Evolutionary conservation across 176 grass and related monocot genomes (phyloP), one percentile per base, ranked within the genome.

Genomic region (Bolboschoenus planiculmis): DNA sequence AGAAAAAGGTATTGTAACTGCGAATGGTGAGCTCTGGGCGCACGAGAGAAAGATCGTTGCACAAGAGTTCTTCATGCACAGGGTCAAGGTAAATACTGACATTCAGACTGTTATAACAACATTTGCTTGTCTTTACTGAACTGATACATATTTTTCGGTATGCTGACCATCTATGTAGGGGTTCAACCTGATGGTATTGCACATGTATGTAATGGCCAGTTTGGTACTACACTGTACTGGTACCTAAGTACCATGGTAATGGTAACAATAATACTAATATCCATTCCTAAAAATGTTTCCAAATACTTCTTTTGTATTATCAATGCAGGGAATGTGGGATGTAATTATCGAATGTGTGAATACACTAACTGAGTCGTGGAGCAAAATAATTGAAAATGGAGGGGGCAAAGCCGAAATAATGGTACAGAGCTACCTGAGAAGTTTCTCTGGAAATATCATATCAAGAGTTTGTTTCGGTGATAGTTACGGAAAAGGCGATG

Each of bases 21-120:
- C 94, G 18, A 94, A 94, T 10, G 88, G 90, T 55, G 85, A 93
- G 10, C 83, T 94, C 5, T 94, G 94, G 94, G 83, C 81, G 46
- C 90, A 94, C 4, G 62, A 94, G 83, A 83, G 94, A 43, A 97
- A 92, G 81, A 79, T 94, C 36, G 89, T 97, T 21, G 84, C 90
- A 30, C 84, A 89, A 1, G 86, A 97, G 65, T 92, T 97, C 56
- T 97, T 94, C 86, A 92, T 92, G 94, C 86, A 90, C 61, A 97
- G 88, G 58, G 78, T 94, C 46, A 97, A 94, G 91, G 94, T 97
- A 97, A 83, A 43, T 42, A 55, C 5, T 73, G 29, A 3, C 20
- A 73, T n/a, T 27, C n/a, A 47, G 10, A 16, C 68, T 74, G 68
- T 74, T 23, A 39, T 47, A 47, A 73, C 11, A 26, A 44, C 42